Base-by-base conservation (phyloP, 768 basidiomycete species). In the Saitozyma sp. region DNA sequence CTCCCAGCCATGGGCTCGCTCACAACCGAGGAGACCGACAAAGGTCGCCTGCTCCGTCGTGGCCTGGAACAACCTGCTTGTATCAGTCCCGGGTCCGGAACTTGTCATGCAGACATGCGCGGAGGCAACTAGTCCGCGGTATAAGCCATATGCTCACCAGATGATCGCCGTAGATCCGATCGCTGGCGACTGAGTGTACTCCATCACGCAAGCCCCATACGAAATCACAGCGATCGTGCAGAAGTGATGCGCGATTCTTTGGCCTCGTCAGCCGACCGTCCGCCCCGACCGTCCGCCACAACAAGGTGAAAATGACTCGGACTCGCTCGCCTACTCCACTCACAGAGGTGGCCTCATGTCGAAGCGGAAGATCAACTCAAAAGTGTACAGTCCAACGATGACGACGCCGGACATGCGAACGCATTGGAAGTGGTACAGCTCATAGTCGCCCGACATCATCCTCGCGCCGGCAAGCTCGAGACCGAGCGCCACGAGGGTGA, bases 31-130 rank as follows among this genome's bases (percentile, higher is more conserved):
- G 3, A 73, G 54, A 0, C 69, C 71, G 48, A 73, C 14, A 50
- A 73, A 73, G 8, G 66, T 68, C 0, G 61, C 43, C 50, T 73
- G 71, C 49, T 73, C 71, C 9, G 69, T 70, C 17, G 71, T 73
- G 3, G 71, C 71, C 61, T 73, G 70, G 61, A 72, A 69, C 17
- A 71, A 43, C 69, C 69, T 70, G 45, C 6, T 17, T 29, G 5
- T 29, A 2, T 29, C 29, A 29, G 29, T 29, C 2, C 2, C 29
- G 29, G 5, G 2, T 29, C 29, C 29, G 2, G 29, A n/a, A n/a
- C 45, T 46, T 17, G 6, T 46, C 2, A 46, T 2, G 13, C 45
- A 13, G 45, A 17, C 2, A 6, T 17, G 13, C 45, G 45, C 11
- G 11, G 45, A 5, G 29, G 29, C n/a, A 29, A 13, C 13, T 6